Conservation (phyloP, 495 filamentous ascomycete species). For the Penicillium robsamsonii region DNA sequence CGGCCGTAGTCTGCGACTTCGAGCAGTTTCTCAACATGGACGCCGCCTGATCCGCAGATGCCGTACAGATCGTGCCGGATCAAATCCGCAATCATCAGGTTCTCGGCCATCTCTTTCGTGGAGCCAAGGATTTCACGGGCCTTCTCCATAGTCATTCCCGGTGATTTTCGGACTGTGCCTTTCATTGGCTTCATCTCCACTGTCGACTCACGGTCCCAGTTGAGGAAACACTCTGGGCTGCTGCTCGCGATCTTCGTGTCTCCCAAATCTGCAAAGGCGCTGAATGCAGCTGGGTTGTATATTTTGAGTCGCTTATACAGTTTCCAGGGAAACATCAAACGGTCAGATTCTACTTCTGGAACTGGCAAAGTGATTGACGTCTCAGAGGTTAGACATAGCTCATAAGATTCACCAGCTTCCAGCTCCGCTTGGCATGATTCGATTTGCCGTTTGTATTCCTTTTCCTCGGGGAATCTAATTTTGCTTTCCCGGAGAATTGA, state of each 20-base stretch:
- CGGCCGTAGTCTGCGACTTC: slow-evolving; percentile 85
- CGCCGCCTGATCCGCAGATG: slow-evolving; percentile 67
- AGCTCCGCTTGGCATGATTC: slow-evolving; percentile 69
- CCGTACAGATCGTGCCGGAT: slow-evolving; percentile 88
- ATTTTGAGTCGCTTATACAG: slow-evolving; percentile 68
- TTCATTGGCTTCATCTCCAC: slow-evolving; percentile 78
- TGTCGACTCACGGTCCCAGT: slow-evolving; percentile 55
- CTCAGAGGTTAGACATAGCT: slow-evolving; percentile 83
- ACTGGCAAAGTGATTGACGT: slow-evolving; percentile 56
- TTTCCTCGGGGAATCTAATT: slow-evolving; percentile 47
- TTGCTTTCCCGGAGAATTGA: slow-evolving; percentile 32
- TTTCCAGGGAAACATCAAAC: slow-evolving; percentile 53
- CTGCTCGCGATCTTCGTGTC: slow-evolving; percentile 69
- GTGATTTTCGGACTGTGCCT: slow-evolving; percentile 79
- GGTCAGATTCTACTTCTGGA: slow-evolving; percentile 18
- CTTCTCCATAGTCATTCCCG: slow-evolving; percentile 59
- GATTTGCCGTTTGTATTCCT: slow-evolving; percentile 63
- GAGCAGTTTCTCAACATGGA: slow-evolving; percentile 67
- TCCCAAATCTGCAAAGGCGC: slow-evolving; percentile 74
- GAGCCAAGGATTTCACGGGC: slow-evolving; percentile 68
- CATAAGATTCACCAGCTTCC: slow-evolving; percentile 81
- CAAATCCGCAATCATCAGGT: slow-evolving; percentile 97
- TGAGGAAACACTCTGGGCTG: slow-evolving; percentile 91
- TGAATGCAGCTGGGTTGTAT: slow-evolving; percentile 82
- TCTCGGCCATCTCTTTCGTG: slow-evolving; percentile 90